These are phyloP conservation scores for Trapa bicornis DNA, from an alignment of 345 rosid species.

Conservation along the genomic window DNA sequence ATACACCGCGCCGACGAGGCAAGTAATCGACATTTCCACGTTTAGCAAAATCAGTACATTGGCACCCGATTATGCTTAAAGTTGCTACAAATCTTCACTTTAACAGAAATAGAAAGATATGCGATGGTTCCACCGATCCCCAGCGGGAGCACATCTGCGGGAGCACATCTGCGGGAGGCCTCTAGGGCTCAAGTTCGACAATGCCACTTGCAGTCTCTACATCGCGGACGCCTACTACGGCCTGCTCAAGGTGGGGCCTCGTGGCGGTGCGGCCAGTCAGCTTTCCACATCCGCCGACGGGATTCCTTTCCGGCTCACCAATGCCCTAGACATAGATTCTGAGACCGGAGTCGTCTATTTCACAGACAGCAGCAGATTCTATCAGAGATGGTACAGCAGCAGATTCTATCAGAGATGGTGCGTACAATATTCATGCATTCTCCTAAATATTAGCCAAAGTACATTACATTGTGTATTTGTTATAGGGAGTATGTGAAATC, in stretches of 20 bases:
- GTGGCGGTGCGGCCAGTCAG: constrained; percentile 28
- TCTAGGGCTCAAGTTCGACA: constrained; percentile 35
- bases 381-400: constrained; percentile 36
- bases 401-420: constrained; percentile 32
- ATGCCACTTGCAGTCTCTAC: constrained; percentile 31
- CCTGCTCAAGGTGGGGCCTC: constrained; percentile 24
- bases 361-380: constrained; percentile 31
- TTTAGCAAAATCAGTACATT: background rate
- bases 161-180: constrained; percentile 44
- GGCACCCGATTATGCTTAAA: background rate
- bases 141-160: constrained; percentile 31
- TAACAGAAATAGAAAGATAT: constrained; percentile 17
- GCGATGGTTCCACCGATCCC: constrained; percentile 31
- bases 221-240: constrained; percentile 53
- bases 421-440: too few species aligned
- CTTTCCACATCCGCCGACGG: constrained; percentile 26
- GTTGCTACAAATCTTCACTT: background rate
- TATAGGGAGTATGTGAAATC: constrained; percentile 17
- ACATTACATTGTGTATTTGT: too few species aligned
- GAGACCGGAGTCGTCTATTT: constrained; percentile 30
- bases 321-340: constrained; percentile 36
- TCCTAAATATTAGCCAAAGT: too few species aligned
- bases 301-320: constrained; percentile 25
- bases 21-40: background rate
- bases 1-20: constrained; percentile 23